phyloP scores from a whole-genome alignment of 1,284 basidiomycete genomes.

The Gymnopus androsaceus region DNA sequence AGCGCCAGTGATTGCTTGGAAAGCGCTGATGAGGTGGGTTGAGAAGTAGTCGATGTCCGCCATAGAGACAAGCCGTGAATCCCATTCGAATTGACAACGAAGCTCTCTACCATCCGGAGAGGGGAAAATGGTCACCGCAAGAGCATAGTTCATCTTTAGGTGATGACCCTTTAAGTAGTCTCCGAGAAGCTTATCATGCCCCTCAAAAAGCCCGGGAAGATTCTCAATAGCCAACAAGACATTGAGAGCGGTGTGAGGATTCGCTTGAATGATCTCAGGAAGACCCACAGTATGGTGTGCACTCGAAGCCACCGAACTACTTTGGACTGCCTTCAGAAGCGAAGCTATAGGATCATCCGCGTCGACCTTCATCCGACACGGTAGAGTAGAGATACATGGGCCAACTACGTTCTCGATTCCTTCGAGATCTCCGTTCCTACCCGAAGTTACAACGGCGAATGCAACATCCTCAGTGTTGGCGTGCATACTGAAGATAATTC shows the following conservation, averaged over 20 bases:
- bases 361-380: not conserved
- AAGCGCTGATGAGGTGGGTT: not conserved
- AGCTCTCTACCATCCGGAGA: not conserved
- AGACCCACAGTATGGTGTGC: not conserved
- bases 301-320: not conserved
- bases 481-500: not conserved
- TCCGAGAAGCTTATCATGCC: not conserved
- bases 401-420: constrained; percentile 4
- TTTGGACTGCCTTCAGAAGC: constrained; percentile 1
- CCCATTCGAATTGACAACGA: constrained; percentile 2
- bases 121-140: constrained; percentile 1
- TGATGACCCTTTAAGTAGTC: not conserved
- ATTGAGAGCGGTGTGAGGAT: not conserved
- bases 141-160: not conserved
- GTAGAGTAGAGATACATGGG: not conserved
- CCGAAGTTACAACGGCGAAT: constrained; percentile 3
- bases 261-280: too few relatives aligned
- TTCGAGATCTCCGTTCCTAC: not conserved
- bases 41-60: not conserved
- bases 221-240: constrained; percentile 3
- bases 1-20: not conserved
- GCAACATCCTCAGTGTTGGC: not conserved
- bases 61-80: not conserved
- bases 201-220: constrained; percentile 2
- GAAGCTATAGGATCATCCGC: not conserved